Evolutionary conservation across 305 asterid genomes (phyloP).

Genomic region (Lippia alba): DNA sequence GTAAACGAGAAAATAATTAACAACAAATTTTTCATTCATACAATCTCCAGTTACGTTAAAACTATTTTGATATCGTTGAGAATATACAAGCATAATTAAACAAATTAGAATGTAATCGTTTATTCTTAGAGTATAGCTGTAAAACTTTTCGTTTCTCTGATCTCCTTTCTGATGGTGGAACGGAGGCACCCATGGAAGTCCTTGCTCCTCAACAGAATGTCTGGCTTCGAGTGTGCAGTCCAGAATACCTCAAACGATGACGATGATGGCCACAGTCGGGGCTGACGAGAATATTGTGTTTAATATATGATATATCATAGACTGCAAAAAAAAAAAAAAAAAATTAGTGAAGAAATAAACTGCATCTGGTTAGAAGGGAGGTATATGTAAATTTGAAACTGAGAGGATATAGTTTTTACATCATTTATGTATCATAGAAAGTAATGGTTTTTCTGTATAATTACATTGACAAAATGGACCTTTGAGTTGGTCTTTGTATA

Average conservation of each 20-base stretch:
- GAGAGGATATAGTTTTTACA: too few relatives aligned
- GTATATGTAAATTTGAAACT: too few relatives aligned
- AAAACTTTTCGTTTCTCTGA: conserved; percentile 84
- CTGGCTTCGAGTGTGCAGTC: conserved; percentile 82
- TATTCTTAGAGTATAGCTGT: conserved; percentile 79
- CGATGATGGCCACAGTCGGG: conserved; percentile 83
- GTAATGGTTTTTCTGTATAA: too few relatives aligned
- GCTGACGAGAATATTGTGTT: conserved; percentile 89
- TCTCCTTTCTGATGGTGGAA: conserved; percentile 85
- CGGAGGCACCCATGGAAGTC: conserved; percentile 82
- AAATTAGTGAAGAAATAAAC: too few relatives aligned
- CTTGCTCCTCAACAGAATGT: conserved; percentile 65
- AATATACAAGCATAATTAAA: conserved; percentile 43
- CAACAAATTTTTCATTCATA: conserved; percentile 22
- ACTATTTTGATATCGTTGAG: conserved; percentile 20
- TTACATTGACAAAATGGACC: too few relatives aligned
- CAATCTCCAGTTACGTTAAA: conserved; percentile 26
- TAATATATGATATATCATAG: conserved; percentile 77
- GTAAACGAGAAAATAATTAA: neutral
- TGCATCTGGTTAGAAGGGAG: too few relatives aligned
- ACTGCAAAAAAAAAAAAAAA: conserved; percentile 54
- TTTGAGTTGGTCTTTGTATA: too few relatives aligned
- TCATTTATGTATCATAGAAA: too few relatives aligned
- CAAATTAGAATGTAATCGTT: conserved; percentile 71
- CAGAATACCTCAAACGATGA: conserved; percentile 61